Evolutionary conservation across 164 flowering plant genomes (phyloP).

Genomic region (Berberis vulgaris): DNA sequence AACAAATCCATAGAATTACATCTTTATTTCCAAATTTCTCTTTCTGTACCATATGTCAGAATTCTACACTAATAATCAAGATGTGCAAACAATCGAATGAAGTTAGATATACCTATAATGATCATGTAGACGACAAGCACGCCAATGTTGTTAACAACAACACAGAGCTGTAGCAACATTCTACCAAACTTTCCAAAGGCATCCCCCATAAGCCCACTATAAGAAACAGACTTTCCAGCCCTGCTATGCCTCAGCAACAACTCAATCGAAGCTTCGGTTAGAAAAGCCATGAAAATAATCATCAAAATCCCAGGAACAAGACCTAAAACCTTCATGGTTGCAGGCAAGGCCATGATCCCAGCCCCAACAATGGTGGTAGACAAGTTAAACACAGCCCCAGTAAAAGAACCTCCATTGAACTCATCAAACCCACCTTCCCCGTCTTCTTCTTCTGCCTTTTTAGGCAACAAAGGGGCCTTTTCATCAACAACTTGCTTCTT

Average conservation of each 20-base stretch:
- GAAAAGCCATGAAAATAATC: conserved; percentile 68
- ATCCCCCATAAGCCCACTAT: conserved; percentile 87
- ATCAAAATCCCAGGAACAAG: conserved; percentile 56
- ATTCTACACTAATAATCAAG: too few species aligned
- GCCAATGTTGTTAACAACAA: conserved; percentile 80
- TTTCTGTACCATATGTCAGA: too few species aligned
- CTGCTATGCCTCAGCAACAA: conserved; percentile 70
- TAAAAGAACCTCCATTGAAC: conserved; percentile 80
- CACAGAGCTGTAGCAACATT: conserved; percentile 57
- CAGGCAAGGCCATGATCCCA: conserved; percentile 96
- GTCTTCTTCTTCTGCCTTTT: conserved; percentile 34
- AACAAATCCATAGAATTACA: too few species aligned
- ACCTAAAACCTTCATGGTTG: conserved; percentile 83
- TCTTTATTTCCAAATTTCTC: too few species aligned
- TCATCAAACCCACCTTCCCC: conserved; percentile 56
- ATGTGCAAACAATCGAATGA: background rate
- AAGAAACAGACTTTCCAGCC: conserved; percentile 59
- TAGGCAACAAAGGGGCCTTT: conserved; percentile 69
- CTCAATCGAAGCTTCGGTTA: conserved; percentile 62
- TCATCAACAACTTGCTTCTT: conserved; percentile 44
- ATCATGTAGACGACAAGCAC: conserved; percentile 88
- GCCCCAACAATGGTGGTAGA: conserved; percentile 91
- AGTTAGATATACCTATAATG: conserved; percentile 56
- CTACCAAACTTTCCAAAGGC: conserved; percentile 78
- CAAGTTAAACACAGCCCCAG: conserved; percentile 81